Base-by-base conservation (phyloP, 2,329 filamentous ascomycete species). In the Penicillium oxalicum region DNA sequence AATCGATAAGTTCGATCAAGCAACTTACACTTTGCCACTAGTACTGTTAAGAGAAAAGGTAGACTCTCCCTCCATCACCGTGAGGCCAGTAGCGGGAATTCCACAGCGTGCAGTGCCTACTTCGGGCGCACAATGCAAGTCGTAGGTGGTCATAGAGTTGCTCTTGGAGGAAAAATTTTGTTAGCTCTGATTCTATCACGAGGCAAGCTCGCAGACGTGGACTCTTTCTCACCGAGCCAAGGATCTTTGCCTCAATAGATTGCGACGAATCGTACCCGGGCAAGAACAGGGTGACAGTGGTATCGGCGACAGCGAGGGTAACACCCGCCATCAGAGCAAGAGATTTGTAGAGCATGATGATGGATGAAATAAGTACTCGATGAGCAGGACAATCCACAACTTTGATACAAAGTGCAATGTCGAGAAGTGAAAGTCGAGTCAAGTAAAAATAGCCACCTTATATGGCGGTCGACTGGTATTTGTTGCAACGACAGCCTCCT, bases 71-170 rank as follows among this genome's bases (percentile, higher is more conserved):
- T 49, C 48, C 11, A 44, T 44, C 9, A 56, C 9, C 26, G 54
- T 56, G 11, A 35, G 47, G 2, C 51, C 55, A 9, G 13, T 13
- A 1, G 28, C 4, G 6, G 50, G 49, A 2, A 56, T 25, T 25
- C 47, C 49, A 35, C 57, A 61, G 11, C 52, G 39, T 5, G 37
- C 24, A 0, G 37, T 12, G 32, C 55, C 47, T 8, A 43, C 38
- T 5, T 27, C 40, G 9, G 44, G 4, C 7, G 52, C 44, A 40
- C 57, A 60, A 27, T 55, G 37, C 36, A 60, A 32, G 24, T 49
- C 25, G 41, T 61, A 61, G 44, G 56, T 58, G 4, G 57, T 61
- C 42, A 48, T 40, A 4, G 51, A 32, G 32, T 36, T 52, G 37
- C 40, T 49, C 59, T 61, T 7, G 18, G 13, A 39, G 32, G n/a